Percentiles rank a stretch among this genome's conserved stretches.
Conservation (phyloP, 441 rosid genomes). For the Theobroma grandiflorum region DNA sequence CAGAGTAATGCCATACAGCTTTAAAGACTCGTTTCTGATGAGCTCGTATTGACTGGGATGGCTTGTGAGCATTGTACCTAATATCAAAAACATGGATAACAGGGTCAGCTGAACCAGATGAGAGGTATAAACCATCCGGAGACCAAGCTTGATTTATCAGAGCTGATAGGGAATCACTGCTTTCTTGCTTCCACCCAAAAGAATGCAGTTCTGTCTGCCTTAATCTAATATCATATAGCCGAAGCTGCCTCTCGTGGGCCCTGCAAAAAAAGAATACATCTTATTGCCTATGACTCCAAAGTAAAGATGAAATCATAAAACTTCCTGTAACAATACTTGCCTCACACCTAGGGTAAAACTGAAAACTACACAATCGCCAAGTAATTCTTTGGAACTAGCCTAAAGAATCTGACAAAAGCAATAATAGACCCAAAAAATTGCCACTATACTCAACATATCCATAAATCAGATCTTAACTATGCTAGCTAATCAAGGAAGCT, state of each 20-base stretch:
- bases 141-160: constrained; percentile 94
- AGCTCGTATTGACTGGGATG: constrained; percentile 85
- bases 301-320: not conserved
- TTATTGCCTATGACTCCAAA: constrained; percentile 9
- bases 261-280: constrained; percentile 44
- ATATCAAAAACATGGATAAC: constrained; percentile 87
- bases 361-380: not conserved
- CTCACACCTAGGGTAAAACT: not conserved
- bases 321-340: not conserved
- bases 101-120: constrained; percentile 96
- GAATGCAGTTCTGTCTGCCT: constrained; percentile 83
- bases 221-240: constrained; percentile 77
- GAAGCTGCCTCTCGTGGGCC: constrained; percentile 79
- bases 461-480: not conserved
- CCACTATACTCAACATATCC: not conserved
- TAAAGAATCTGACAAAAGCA: not conserved
- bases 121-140: constrained; percentile 78
- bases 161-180: constrained; percentile 93
- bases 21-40: constrained; percentile 89
- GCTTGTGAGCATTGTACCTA: constrained; percentile 74
- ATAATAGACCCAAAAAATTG: not conserved
- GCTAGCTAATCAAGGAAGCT: not conserved
- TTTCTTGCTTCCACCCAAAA: constrained; percentile 96
- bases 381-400: not conserved
- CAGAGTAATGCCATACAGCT: constrained; percentile 81